Base-by-base conservation (phyloP, 2,329 filamentous ascomycete species). In the Madurella fahalii region DNA sequence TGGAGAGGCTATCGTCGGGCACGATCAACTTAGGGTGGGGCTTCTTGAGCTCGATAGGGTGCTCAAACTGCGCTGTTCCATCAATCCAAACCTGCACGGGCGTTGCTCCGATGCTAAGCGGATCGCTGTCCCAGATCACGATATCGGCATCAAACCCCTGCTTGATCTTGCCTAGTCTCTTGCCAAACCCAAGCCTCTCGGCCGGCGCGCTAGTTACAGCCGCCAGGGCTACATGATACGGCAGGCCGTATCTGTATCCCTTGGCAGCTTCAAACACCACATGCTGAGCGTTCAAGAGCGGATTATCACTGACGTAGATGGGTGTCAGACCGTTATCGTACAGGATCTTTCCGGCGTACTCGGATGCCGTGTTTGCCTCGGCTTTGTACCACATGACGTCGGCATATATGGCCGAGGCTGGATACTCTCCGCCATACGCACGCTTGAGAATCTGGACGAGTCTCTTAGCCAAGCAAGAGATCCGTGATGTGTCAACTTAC, bases 361-460 rank as follows among this genome's bases (percentile, higher is more conserved):
- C 82, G 11, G 83, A 86, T 0, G 78, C 85, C 4, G 80, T 72
- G 61, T 85, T 86, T 0, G 84, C 73, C 69, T 89, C 86, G 1
- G 79, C 75, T 69, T 89, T 87, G 76, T 87, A 89, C 67, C 81
- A 86, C 81, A 87, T 87, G 65, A 84, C 86, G 64, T 88, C 84
- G 9, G 85, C 84, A 61, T 89, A 89, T 3, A 87, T 71, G n/a
- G 80, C 85, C 15, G 75, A 79, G 3, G 77, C 79, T n/a, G 78
- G 80, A 15, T 78, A 68, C 0, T 74, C 73, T 12, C 74, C 76
- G 13, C 81, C 80, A 70, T 75, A 83, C 0, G 77, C 77, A 47
- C 80, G 74, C 63, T 81, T 82, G 2, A 84, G 71, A 25, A 83
- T 78, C 74, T 77, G 30, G 2, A 39, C 12, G n/a, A 8, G 30